These are phyloP conservation scores for Magnusiomyces suaveolens DNA, from an alignment of 1,139 yeast genomes.

Conservation along the genomic window DNA sequence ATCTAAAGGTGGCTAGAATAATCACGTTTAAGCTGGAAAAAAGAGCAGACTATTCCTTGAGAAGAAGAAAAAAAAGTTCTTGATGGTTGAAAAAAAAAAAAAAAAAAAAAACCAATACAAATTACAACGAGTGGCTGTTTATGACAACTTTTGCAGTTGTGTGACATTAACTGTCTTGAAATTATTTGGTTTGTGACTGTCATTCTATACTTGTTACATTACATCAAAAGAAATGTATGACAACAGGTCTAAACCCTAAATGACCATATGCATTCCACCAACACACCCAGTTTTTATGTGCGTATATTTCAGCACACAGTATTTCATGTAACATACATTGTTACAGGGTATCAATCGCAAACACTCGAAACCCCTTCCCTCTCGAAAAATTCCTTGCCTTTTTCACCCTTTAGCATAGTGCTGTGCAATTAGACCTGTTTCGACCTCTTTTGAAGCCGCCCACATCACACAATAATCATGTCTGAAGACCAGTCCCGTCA, in stretches of 20 bases:
- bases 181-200: no score
- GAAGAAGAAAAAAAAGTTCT: constrained; percentile 11
- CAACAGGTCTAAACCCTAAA: no score
- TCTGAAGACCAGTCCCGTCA: constrained; percentile 4
- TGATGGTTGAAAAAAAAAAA: constrained; percentile 1
- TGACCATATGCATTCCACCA: no score
- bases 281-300: no score
- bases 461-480: constrained; percentile 2
- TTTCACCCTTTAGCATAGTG: constrained; percentile 1
- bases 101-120: not conserved
- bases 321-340: not conserved
- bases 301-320: no score
- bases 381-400: not conserved
- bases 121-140: not conserved
- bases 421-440: constrained; percentile 1
- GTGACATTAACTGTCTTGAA: no score
- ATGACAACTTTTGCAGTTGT: no score
- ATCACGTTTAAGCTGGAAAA: constrained; percentile 47
- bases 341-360: no score
- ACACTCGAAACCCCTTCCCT: no score
- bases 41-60: constrained; percentile 52
- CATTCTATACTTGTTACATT: no score
- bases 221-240: no score
- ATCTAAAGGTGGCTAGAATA: constrained; percentile 34
- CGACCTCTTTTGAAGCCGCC: constrained; percentile 5